Base-by-base conservation (phyloP, 2,329 filamentous ascomycete species). In the Hymenoscyphus albidus region DNA sequence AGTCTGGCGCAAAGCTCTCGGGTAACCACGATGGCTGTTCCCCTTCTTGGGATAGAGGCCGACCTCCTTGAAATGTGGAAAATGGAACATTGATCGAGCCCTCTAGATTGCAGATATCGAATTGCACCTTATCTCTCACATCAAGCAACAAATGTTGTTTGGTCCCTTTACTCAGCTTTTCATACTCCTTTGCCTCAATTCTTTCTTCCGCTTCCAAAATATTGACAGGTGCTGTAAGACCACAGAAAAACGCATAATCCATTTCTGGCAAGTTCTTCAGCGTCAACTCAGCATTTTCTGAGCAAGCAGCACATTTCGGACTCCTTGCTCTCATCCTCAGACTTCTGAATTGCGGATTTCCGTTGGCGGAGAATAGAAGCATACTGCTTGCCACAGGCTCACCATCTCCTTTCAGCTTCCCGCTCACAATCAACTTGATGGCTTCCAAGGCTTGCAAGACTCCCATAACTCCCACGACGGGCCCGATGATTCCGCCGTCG, bases 391-490 rank as follows among this genome's bases (percentile, higher is more conserved):
- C 62, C 57, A 16, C 67, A 6, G 75, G 72, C 9, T 72, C 59
- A 31, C 10, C 32, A 32, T 65, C 18, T 35, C 5, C 31, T 1
- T 58, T 55, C 31, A 73, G 58, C 64, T 64, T 74, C 62, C 64
- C 71, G 56, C 71, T 71, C 2, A 85, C 82, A 16, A 97, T 82
- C n/a, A 97, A 77, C 75, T 96, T 95, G 72, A 98, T 88, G 0
- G 92, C 88, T 78, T 98, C 93, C 1, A 96, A 80, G 0, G 95
- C 94, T 79, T 98, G 95, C 63, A 98, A 78, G 0, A 97, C 88
- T 7, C 95, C 95, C 92, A 99, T 97, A 0, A 88, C 83, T 0
- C 95, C 95, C 0, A 99, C 95, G 0, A 97, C 93, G 0, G 95
- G 93, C 0, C 95, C 95, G 1, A 99, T 73, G 9, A 99, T 93